phyloP scores from a whole-genome alignment of 2,329 filamentous ascomycete species.

The Colletotrichum tanaceti region DNA sequence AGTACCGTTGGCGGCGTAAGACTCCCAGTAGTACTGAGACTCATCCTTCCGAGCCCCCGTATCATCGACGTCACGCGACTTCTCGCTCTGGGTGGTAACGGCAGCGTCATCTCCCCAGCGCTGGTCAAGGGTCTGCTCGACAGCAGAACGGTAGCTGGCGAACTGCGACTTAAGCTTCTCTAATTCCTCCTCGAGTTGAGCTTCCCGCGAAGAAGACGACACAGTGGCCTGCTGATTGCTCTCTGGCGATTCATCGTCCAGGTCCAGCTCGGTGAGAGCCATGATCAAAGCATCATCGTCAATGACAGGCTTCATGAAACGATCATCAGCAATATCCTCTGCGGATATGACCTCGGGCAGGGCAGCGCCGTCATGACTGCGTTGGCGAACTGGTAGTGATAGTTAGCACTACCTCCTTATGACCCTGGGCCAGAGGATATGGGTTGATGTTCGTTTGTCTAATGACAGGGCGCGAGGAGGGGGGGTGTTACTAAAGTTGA shows the following conservation, averaged over 20 bases:
- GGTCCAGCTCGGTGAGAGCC: conserved; percentile 80
- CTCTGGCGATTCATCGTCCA: conserved; percentile 53
- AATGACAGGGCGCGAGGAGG: background rate
- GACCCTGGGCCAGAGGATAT: too few species aligned
- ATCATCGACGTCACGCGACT: conserved; percentile 40
- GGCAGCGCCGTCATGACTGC: conserved; percentile 56
- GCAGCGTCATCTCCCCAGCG: conserved; percentile 70
- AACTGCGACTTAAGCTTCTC: conserved; percentile 71
- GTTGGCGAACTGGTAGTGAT: conserved; percentile 57
- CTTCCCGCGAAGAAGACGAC: conserved; percentile 61
- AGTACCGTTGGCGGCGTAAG: conserved; percentile 70
- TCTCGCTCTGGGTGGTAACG: conserved; percentile 41
- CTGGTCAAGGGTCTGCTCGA: conserved; percentile 74
- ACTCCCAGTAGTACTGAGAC: conserved; percentile 68
- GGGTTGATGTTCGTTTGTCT: background rate
- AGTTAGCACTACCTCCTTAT: background rate
- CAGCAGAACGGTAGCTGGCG: conserved; percentile 72
- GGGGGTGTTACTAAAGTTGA: conserved; percentile 69
- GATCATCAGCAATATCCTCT: conserved; percentile 78
- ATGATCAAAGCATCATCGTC: conserved; percentile 92
- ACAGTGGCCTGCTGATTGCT: conserved; percentile 46
- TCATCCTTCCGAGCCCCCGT: conserved; percentile 48
- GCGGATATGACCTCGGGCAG: conserved; percentile 70
- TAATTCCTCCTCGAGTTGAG: conserved; percentile 70
- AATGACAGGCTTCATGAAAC: conserved; percentile 84